Evolutionary conservation across 208 protist genomes (phyloP), one percentile per base, ranked within the genome.

Genomic region (Acanthamoeba lenticulata): DNA sequence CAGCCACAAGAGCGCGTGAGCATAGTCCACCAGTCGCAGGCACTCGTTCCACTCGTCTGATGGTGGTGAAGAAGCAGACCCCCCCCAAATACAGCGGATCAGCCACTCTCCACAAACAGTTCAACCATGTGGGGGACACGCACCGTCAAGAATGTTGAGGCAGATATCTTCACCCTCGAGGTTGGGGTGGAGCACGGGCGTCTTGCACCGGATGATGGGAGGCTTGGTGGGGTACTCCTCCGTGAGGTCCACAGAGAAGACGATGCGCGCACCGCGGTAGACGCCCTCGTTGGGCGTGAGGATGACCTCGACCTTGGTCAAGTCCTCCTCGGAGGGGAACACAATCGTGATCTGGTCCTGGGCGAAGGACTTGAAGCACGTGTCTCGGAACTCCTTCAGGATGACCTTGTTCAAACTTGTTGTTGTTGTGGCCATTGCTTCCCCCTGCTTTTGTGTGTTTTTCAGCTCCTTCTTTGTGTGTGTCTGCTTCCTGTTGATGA

Each of bases 361-460:
- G 15, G 86, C 45, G 60, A 92, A 92, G 29, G 86, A 92, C 19
- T 32, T 13, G 44, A 72, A 72, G 86, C 36, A 45, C 49, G 42
- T 44, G 38, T 92, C 60, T 36, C 72, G 67, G 86, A 72, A 65
- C 57, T 92, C 86, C 86, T 92, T 92, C 52, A 92, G 57, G 5
- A 92, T 72, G 15, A 55, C 86, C 57, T 92, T 92, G 79, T 88
- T 88, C 55, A 62, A n/a, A 27, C 55, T 32, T 6, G 55, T 17
- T 62, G 24, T 17, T 62, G 55, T 62, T 17, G 55, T 52, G 15
- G 45, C 24, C 55, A 62, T 62, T 27, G n/a, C n/a, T n/a, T n/a
- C n/a, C n/a, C n/a, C n/a, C n/a, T n/a, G n/a, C n/a, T n/a, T n/a
- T n/a, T n/a, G n/a, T n/a, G n/a, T n/a, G n/a, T n/a, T 62, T 24